phyloP scores from a whole-genome alignment of 148 eudicot genomes.

The Selenicereus undatus region DNA sequence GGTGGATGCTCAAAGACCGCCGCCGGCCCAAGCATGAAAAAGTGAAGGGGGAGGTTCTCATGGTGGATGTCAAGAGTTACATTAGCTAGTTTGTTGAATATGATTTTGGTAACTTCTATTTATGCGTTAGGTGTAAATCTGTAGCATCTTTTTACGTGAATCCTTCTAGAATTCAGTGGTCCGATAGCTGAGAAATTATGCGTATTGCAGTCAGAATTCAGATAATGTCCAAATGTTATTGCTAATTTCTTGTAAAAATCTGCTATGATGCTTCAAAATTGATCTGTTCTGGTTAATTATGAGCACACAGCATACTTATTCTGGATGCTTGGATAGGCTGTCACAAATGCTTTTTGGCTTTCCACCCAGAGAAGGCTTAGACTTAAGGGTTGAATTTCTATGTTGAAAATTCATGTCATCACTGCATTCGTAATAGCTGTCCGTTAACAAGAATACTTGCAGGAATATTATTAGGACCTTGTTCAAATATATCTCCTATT shows the following conservation, averaged over 20 bases:
- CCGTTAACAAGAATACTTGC: too few species aligned
- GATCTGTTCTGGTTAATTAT: not conserved
- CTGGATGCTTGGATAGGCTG: not conserved
- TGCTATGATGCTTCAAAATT: not conserved
- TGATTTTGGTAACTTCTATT: constrained; percentile 10
- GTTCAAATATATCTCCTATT: too few species aligned
- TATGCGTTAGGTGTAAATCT: constrained; percentile 21
- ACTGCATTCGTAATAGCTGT: too few species aligned
- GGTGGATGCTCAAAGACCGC: constrained; percentile 55
- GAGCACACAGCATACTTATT: not conserved
- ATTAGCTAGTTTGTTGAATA: not conserved
- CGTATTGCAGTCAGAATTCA: not conserved
- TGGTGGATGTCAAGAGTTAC: not conserved
- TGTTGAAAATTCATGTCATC: too few species aligned
- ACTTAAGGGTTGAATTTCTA: too few species aligned
- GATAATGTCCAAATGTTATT: not conserved
- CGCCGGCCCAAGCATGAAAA: constrained; percentile 40
- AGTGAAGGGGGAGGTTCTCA: constrained; percentile 13
- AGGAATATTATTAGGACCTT: too few species aligned
- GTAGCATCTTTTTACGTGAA: constrained; percentile 13
- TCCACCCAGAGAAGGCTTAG: too few species aligned
- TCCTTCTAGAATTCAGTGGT: constrained; percentile 3
- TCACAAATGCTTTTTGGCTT: too few species aligned
- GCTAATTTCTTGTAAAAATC: not conserved
- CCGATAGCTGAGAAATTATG: constrained; percentile 5